Base-by-base conservation (phyloP, 2,329 filamentous ascomycete species). In the Grosmannia penicillata region DNA sequence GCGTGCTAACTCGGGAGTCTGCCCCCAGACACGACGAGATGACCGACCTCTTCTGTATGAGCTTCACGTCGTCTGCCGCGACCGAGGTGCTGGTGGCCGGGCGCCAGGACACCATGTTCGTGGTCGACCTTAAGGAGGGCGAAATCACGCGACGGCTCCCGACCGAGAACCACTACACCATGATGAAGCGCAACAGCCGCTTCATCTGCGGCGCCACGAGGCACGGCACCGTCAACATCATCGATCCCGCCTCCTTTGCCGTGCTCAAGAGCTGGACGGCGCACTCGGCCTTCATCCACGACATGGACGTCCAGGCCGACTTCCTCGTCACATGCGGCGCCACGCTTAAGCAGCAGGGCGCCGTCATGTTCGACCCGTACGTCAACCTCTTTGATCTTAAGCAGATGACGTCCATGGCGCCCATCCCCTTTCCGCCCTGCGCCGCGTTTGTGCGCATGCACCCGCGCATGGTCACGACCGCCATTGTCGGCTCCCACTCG, bases 401-500 rank as follows among this genome's bases (percentile, higher is more conserved):
- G 60, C 91, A 85, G 33, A 72, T 95, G 62, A 72, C 75, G 15
- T 85, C 86, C 18, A 74, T 95, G 53, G 81, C 85, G 5, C 91
- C 91, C 0, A 89, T 98, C 30, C 84, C 91, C 0, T 98, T 81
- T 48, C 89, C 91, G 41, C 81, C 86, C 3, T 86, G 91, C 9
- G 91, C 89, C 27, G 89, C 91, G 26, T 93, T 86, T 61, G 87
- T 95, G 30, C 78, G 91, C 42, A 91, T 98, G 82, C 91, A 98
- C 56, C 91, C 93, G 1, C 80, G 86, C 50, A 82, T 98, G 72
- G 80, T 86, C 17, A 95, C 91, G 0, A 96, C 93, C 0, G 89
- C 84, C 50, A 87, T 98, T 43, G 84, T 98, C 36, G 78, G 87
- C 22, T 94, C 89, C 3, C 85, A 93, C 51, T 82, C 76, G 31